phyloP scores from a whole-genome alignment of 2,329 filamentous ascomycete genomes.

The Aureobasidium sp. region DNA sequence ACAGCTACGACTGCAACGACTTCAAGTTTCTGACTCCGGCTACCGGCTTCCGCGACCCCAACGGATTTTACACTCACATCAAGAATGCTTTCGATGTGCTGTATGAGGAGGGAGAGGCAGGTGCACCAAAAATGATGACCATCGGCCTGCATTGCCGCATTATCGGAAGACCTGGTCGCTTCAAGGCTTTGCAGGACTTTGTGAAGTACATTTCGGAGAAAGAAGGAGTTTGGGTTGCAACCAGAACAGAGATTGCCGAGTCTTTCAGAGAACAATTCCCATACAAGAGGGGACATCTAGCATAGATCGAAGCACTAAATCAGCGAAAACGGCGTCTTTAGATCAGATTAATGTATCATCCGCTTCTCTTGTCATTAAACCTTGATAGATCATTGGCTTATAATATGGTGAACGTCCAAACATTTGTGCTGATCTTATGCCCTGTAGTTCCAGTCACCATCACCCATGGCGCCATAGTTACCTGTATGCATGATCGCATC shows the following conservation, averaged over 20 bases:
- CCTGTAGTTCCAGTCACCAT: not conserved
- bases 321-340: too few species aligned
- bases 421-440: not conserved
- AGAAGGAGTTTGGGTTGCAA: constrained; percentile 49
- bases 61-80: constrained; percentile 41
- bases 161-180: constrained; percentile 47
- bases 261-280: constrained; percentile 44
- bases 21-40: constrained; percentile 39
- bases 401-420: not conserved
- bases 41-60: constrained; percentile 40
- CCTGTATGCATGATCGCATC: not conserved
- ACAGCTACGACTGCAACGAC: constrained; percentile 50
- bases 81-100: constrained; percentile 49
- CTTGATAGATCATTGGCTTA: too few species aligned
- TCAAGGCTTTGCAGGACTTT: constrained; percentile 46
- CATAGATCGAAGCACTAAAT: not conserved
- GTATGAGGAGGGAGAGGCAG: constrained; percentile 45
- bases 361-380: too few species aligned
- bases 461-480: not conserved
- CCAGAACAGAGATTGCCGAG: constrained; percentile 47
- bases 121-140: constrained; percentile 52
- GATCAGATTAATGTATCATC: too few species aligned
- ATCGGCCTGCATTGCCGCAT: constrained; percentile 49
- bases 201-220: constrained; percentile 48
- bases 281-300: constrained; percentile 38